Base-by-base conservation (phyloP, 176 grass and related monocot species). In the Juncus effusus region DNA sequence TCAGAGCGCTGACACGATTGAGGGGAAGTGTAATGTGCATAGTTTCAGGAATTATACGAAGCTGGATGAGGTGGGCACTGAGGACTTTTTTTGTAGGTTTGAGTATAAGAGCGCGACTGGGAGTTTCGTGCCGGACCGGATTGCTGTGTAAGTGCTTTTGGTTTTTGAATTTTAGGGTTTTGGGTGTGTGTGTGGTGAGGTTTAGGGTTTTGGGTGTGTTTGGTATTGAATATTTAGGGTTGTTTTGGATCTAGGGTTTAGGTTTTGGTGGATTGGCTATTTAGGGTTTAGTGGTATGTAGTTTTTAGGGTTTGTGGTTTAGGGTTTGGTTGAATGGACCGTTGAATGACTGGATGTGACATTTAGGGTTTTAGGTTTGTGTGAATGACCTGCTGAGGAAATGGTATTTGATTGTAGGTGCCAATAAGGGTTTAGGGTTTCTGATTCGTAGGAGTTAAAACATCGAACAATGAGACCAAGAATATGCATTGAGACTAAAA, bases 1-100 rank as follows among this genome's bases (percentile, higher is more conserved):
- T 55, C 93, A 97, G 78, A 97, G 93, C 7, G 93, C 93, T 38
- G 93, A 97, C 63, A 97, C 93, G 10, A 97, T 97, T 6, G 93
- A 97, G 68, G 88, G 85, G n/a, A 97, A 92, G 65, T 97, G 93
- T 74, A 83, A 81, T 38, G 86, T 95, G 14, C 90, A 95, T 70
- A 86, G 74, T 42, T 95, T 95, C 71, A 83, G 84, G 28, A 86
- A 74, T 68, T 95, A 95, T 64, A 95, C 86, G 56, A 95, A 95
- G 70, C 90, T 95, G 64, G 90, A 95, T 81, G 88, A 76, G 42
- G 86, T 95, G 5, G 88, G 82, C 56, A 79, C 76, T 7, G 90
- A 95, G 62, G 90, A 95, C 64, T 95, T 67, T 74, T 95, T 95
- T 70, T 95, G 90, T 16, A 85, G 90, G 40, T 95, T 95, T 69